Base-by-base conservation (phyloP, 306 rosid genomes). In the Casuarina equisetifolia region DNA sequence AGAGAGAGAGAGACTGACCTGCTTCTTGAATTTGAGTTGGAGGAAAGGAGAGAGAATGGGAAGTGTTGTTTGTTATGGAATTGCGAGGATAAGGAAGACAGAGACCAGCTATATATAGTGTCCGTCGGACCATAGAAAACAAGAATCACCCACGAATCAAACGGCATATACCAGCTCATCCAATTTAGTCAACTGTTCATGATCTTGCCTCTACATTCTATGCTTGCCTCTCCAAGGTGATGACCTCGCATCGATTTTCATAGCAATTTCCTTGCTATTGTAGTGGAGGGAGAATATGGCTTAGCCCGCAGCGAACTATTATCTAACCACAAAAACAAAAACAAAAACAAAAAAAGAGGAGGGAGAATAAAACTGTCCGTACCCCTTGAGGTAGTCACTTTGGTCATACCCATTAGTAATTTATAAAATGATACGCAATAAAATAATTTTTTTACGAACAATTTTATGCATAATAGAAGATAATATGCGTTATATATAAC, bases 101-200 rank as follows among this genome's bases (percentile, higher is more conserved):
- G 7, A 3, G 43, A 35, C 35, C 0, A 1, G 32, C 49, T 82
- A 61, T 50, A 66, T 63, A 75, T 3, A 71, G 43, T 39, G 53
- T 5, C 52, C 36, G 0, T 13, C 0, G 2, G 43, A 11, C 15
- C 15, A 66, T 75, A 53, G 6, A 43, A 44, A 9, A 58, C 59
- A 45, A 72, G 78, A 75, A 80, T 63, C 76, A 64, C 43, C 32
- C 17, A 15, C 32, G 83, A 32, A 80, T 80, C 36, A 1, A 66
- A 66, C 0, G 50, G 71, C 32, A 66, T 42, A 42, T 17, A 8
- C 50, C 71, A 7, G 13, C 32, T 40, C 19, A 3, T 7, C 15
- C 13, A 40, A 17, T 66, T 13, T 17, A 66, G 71, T 66, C 71
- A 66, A 66, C 35, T 49, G 2, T 3, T 66, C 50, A 42, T 15